Evolutionary conservation across 257 asterid species (phyloP).

Genomic region (Misopates orontium): DNA sequence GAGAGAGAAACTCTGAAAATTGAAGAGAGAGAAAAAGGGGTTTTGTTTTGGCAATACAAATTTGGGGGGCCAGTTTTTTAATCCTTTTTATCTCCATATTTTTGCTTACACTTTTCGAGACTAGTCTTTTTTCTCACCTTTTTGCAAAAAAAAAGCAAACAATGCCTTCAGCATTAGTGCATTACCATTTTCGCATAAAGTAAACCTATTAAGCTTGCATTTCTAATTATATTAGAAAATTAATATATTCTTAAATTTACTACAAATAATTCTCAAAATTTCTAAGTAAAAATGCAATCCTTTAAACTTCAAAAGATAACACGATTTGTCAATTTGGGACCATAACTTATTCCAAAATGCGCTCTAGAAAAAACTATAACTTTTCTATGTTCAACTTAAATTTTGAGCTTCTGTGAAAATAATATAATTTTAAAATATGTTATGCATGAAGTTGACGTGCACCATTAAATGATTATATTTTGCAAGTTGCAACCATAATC

Average conservation of each 20-base stretch:
- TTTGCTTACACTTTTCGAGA: conserved; percentile 24
- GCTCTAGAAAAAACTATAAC: too few species aligned
- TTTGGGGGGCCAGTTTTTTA: conserved; percentile 23
- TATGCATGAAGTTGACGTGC: too few species aligned
- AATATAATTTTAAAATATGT: too few species aligned
- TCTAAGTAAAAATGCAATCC: too few species aligned
- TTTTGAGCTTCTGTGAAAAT: too few species aligned
- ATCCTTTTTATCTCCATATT: conserved; percentile 21
- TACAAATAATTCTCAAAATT: too few species aligned
- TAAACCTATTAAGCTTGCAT: neutral
- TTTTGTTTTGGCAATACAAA: conserved; percentile 19
- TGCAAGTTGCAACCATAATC: too few species aligned
- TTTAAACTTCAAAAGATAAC: too few species aligned
- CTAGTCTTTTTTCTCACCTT: conserved; percentile 16
- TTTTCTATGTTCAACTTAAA: too few species aligned
- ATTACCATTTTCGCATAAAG: neutral
- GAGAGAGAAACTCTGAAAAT: neutral
- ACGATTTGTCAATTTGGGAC: neutral
- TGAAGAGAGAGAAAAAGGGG: neutral
- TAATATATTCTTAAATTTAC: conserved; percentile 2
- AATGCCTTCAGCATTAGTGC: neutral
- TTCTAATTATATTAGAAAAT: conserved; percentile 19
- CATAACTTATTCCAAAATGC: too few species aligned
- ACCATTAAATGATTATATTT: too few species aligned
- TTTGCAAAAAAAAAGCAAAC: conserved; percentile 26